Evolutionary conservation across 495 filamentous ascomycete genomes (phyloP).

Genomic region (Aspergillus leporis): DNA sequence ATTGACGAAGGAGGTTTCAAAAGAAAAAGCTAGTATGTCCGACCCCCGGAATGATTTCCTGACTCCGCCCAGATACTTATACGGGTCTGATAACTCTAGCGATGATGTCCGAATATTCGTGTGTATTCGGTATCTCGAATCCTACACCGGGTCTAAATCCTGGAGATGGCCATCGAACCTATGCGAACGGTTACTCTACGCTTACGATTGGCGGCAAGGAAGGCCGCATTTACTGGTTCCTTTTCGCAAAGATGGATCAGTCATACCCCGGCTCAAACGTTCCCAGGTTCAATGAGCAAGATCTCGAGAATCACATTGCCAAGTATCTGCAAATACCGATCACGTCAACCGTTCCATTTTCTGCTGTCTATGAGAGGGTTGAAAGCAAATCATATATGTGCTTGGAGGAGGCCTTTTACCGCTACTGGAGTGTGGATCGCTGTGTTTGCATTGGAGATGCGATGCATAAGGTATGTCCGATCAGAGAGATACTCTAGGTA

Average conservation of each 20-base stretch:
- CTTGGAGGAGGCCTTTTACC: conserved; percentile 22
- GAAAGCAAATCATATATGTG: conserved; percentile 2
- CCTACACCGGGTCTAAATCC: conserved; percentile 9
- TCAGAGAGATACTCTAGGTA: not conserved
- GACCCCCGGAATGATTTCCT: not conserved
- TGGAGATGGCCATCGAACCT: conserved; percentile 8
- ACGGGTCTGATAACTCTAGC: conserved; percentile 5
- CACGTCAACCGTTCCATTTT: not conserved
- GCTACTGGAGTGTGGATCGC: conserved; percentile 17
- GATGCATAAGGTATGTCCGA: conserved; percentile 23
- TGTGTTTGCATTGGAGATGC: conserved; percentile 28
- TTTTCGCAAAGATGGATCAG: conserved; percentile 44
- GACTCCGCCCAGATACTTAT: not conserved
- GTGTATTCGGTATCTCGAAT: conserved; percentile 25
- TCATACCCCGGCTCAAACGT: conserved; percentile 32
- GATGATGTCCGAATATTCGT: conserved; percentile 19
- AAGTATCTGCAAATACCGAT: not conserved
- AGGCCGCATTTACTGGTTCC: conserved; percentile 26
- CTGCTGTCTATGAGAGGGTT: conserved; percentile 2
- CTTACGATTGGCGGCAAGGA: conserved; percentile 19
- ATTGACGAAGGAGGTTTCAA: conserved; percentile 5
- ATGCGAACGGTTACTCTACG: conserved; percentile 6
- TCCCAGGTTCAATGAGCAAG: conserved; percentile 24
- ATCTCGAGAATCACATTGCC: conserved; percentile 1
- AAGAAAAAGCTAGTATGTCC: conserved; percentile 23